Conservation (phyloP, 2,329 filamentous ascomycete genomes). For the Tolypocladium pustulatum region DNA sequence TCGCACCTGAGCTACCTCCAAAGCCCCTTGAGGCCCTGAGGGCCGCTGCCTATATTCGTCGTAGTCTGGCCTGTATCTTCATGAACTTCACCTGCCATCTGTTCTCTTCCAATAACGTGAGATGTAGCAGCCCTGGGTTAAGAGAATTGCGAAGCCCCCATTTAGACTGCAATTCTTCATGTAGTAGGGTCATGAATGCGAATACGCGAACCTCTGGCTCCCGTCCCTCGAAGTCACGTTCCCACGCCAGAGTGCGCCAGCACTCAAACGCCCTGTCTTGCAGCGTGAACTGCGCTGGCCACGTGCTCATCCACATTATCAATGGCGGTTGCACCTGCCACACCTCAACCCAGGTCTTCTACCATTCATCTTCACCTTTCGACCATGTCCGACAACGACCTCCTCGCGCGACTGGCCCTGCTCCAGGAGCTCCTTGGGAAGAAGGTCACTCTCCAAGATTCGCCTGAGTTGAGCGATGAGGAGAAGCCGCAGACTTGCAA, state of each 20-base stretch:
- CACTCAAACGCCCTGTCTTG: not conserved
- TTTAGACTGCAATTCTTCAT: not conserved
- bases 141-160: not conserved
- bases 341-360: not conserved
- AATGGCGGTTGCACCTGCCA: not conserved
- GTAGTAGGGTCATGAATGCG: not conserved
- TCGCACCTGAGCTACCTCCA: too few relatives aligned
- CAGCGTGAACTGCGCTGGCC: not conserved
- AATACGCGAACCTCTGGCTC: not conserved
- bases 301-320: not conserved
- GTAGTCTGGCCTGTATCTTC: not conserved
- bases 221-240: not conserved
- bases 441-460: conserved; percentile 2
- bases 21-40: too few relatives aligned
- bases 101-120: not conserved
- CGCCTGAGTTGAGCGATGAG: not conserved
- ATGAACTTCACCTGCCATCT: not conserved
- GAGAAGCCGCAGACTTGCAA: conserved; percentile 10
- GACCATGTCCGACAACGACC: conserved; percentile 2
- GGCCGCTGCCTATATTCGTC: too few relatives aligned
- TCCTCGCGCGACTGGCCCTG: conserved; percentile 4
- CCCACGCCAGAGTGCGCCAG: not conserved
- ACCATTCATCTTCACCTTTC: not conserved
- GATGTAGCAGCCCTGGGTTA: not conserved
- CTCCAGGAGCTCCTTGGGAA: conserved; percentile 8